Percentiles rank a stretch among this genome's conserved stretches.
phyloP scores from a whole-genome alignment of 352 stramenopile species.

The Phytophthora capsici region DNA sequence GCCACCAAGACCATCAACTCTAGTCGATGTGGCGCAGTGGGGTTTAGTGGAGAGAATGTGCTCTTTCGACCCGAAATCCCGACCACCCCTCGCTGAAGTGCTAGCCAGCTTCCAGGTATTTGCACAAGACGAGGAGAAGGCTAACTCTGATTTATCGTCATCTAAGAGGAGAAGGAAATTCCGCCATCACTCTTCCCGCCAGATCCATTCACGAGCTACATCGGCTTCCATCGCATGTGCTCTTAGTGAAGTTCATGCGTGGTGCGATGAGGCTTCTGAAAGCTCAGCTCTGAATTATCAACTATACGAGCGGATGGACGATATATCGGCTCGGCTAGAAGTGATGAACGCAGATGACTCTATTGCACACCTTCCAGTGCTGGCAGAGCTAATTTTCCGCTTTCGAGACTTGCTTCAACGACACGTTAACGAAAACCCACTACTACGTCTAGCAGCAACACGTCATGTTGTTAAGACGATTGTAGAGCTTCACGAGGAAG shows the following conservation, averaged over 20 bases:
- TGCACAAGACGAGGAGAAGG: conserved; percentile 28
- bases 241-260: conserved; percentile 35
- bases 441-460: conserved; percentile 33
- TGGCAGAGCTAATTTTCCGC: conserved; percentile 26
- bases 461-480: conserved; percentile 30
- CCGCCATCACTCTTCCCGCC: not conserved
- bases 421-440: conserved; percentile 30
- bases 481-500: conserved; percentile 20
- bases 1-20: conserved; percentile 19
- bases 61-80: conserved; percentile 15
- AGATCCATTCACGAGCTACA: conserved; percentile 22
- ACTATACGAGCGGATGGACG: conserved; percentile 35
- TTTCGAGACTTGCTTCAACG: conserved; percentile 36
- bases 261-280: conserved; percentile 38
- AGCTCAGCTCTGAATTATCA: conserved; percentile 35
- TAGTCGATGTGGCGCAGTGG: conserved; percentile 33
- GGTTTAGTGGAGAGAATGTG: conserved; percentile 40
- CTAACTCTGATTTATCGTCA: conserved; percentile 14
- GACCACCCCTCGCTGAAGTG: conserved; percentile 30
- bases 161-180: conserved; percentile 20
- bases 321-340: conserved; percentile 28
- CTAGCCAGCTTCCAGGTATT: conserved; percentile 35
- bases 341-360: conserved; percentile 7
- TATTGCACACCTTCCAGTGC: conserved; percentile 1
- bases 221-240: conserved; percentile 22